phyloP scores from a whole-genome alignment of 2,329 filamentous ascomycete species.

The Phyllosticta paracitricarpa region DNA sequence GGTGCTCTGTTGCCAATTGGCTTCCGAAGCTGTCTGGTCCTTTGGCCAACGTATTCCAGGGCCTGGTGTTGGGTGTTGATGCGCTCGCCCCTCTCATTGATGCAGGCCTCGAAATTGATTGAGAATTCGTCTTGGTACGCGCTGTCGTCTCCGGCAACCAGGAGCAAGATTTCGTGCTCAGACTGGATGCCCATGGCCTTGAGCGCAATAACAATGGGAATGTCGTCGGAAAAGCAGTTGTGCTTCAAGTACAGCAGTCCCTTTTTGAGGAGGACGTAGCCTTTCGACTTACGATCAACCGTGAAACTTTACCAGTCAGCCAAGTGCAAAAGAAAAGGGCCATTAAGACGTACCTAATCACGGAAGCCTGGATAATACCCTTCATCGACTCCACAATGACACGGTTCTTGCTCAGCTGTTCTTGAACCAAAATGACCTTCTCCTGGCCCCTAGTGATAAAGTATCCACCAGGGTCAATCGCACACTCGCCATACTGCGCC shows the following conservation, averaged over 20 bases:
- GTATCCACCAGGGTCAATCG: slow-evolving; percentile 91
- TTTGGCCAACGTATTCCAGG: slow-evolving; percentile 77
- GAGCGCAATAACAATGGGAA: slow-evolving; percentile 89
- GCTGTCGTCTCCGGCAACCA: slow-evolving; percentile 79
- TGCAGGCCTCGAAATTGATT: slow-evolving; percentile 88
- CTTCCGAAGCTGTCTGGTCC: slow-evolving; percentile 77
- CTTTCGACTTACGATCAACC: slow-evolving; percentile 95
- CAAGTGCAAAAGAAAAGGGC: background rate
- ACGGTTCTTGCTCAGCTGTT: slow-evolving; percentile 97
- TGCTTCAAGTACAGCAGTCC: slow-evolving; percentile 82
- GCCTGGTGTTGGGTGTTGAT: slow-evolving; percentile 93
- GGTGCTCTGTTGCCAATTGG: slow-evolving; percentile 42
- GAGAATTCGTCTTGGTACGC: slow-evolving; percentile 91
- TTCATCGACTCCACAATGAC: slow-evolving; percentile 97
- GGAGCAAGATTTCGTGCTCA: slow-evolving; percentile 86
- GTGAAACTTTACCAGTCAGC: slow-evolving; percentile 59
- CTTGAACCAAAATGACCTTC: slow-evolving; percentile 97
- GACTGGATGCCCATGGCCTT: slow-evolving; percentile 91
- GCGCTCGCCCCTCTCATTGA: slow-evolving; percentile 50
- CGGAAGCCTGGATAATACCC: slow-evolving; percentile 85
- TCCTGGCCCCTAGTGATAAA: slow-evolving; percentile 97
- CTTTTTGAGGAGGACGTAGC: slow-evolving; percentile 89
- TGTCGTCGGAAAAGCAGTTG: slow-evolving; percentile 83
- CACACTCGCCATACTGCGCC: slow-evolving; percentile 89
- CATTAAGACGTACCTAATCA: slow-evolving; percentile 51